phyloP scores from a whole-genome alignment of 495 filamentous ascomycete species.

The Aspergillus biplanus region DNA sequence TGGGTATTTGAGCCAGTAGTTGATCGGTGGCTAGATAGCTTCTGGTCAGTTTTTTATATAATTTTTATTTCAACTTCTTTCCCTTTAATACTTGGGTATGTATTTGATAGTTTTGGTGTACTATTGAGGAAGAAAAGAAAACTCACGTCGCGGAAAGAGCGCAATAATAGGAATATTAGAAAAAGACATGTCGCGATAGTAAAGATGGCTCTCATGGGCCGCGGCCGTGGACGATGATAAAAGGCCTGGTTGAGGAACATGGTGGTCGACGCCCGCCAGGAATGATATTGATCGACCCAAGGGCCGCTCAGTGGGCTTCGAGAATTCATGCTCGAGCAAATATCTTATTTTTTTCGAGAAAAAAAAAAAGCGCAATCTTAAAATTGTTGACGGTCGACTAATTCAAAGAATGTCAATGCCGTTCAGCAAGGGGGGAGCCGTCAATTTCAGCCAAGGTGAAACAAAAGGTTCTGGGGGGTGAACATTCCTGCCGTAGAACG shows the following conservation, averaged over 20 bases:
- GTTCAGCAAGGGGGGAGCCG: constrained; percentile 14
- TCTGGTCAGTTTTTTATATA: neutral
- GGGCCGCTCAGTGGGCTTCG: constrained; percentile 32
- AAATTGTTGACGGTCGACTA: neutral
- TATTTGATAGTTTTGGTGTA: too few relatives aligned
- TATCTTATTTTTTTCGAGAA: constrained; percentile 3
- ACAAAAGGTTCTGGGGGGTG: constrained; percentile 11
- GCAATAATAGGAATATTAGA: constrained; percentile 29
- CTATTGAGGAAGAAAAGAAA: too few relatives aligned
- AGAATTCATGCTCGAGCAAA: constrained; percentile 35
- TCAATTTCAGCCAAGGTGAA: constrained; percentile 15
- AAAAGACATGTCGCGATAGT: constrained; percentile 32
- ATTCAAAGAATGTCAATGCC: constrained; percentile 1
- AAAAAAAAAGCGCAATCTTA: neutral
- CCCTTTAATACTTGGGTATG: too few relatives aligned
- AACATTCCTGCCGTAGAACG: constrained; percentile 21
- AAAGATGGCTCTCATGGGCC: constrained; percentile 31
- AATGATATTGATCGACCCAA: constrained; percentile 33
- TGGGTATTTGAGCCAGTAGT: constrained; percentile 45
- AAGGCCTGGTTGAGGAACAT: constrained; percentile 33
- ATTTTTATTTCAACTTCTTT: neutral
- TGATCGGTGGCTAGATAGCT: constrained; percentile 26
- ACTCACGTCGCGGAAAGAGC: constrained; percentile 27
- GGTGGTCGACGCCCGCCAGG: constrained; percentile 30
- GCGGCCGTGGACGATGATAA: constrained; percentile 38